phyloP scores from a whole-genome alignment of 164 flowering plant species.

The Magnolia kwangsiensis region DNA sequence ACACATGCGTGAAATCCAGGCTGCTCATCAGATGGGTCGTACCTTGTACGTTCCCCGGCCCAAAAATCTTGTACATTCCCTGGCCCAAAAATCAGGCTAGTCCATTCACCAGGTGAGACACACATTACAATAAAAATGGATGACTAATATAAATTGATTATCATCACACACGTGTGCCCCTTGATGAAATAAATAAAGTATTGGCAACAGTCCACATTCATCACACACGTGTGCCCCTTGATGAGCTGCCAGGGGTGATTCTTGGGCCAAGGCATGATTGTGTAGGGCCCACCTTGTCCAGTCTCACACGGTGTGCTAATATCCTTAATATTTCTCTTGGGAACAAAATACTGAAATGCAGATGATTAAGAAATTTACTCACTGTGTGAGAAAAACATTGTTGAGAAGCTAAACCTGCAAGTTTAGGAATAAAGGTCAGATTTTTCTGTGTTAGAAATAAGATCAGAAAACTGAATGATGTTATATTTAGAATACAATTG shows the following conservation, averaged over 20 bases:
- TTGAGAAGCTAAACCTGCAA: slow-evolving; percentile 97
- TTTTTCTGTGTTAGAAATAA: background rate
- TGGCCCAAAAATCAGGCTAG: background rate
- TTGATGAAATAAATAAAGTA: too few species aligned
- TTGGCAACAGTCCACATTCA: background rate
- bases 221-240: background rate
- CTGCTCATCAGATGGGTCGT: background rate
- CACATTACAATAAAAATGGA: background rate
- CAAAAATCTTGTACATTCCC: background rate
- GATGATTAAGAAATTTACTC: slow-evolving; percentile 24
- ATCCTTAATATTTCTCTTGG: background rate
- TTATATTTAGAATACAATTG: too few species aligned
- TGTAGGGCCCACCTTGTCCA: background rate
- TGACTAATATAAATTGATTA: background rate
- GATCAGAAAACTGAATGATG: background rate
- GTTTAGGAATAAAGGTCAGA: slow-evolving; percentile 3
- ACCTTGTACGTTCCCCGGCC: background rate
- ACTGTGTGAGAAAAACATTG: slow-evolving; percentile 95
- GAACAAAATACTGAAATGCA: background rate
- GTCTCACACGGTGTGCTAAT: background rate
- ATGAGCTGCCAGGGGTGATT: background rate
- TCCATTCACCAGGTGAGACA: background rate
- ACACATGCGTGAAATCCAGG: background rate
- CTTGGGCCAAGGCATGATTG: background rate
- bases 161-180: background rate